phyloP scores from a whole-genome alignment of 345 rosid genomes.

The Limnanthes douglasii region DNA sequence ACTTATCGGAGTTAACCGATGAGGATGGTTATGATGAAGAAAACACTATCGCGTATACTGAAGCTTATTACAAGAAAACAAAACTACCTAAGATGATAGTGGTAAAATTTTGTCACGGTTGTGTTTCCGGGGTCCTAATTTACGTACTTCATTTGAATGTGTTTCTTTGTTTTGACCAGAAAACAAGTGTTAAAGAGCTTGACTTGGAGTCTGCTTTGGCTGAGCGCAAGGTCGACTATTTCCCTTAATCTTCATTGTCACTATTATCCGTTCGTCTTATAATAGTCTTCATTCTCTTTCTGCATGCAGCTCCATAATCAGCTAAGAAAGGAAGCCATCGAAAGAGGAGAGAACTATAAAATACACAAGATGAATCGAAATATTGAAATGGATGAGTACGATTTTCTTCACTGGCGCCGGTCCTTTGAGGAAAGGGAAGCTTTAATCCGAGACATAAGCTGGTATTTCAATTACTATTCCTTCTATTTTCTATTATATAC shows the following conservation, averaged over 20 bases:
- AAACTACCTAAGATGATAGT: constrained; percentile 44
- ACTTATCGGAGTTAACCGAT: constrained; percentile 68
- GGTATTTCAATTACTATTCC: constrained; percentile 42
- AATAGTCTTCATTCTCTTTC: neutral
- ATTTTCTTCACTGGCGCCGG: constrained; percentile 72
- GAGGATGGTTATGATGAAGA: constrained; percentile 61
- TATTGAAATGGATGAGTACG: constrained; percentile 90
- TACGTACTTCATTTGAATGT: constrained; percentile 10
- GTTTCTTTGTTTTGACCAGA: constrained; percentile 26
- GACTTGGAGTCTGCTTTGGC: constrained; percentile 82
- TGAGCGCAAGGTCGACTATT: constrained; percentile 57
- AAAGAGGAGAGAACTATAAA: constrained; percentile 68
- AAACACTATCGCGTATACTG: constrained; percentile 35
- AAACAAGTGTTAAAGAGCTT: constrained; percentile 83
- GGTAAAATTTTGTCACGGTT: constrained; percentile 25
- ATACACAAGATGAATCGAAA: constrained; percentile 54
- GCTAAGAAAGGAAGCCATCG: constrained; percentile 51
- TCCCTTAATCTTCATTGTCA: constrained; percentile 3
- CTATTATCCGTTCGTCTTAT: neutral
- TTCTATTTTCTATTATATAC: too few relatives aligned
- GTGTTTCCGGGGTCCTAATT: neutral
- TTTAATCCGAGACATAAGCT: constrained; percentile 82
- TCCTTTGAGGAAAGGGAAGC: constrained; percentile 95
- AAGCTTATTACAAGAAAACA: constrained; percentile 47
- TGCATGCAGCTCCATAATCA: constrained; percentile 47